Conservation (phyloP, 192 early-diverging fungal species). For the Ambispora gerdemannii region DNA sequence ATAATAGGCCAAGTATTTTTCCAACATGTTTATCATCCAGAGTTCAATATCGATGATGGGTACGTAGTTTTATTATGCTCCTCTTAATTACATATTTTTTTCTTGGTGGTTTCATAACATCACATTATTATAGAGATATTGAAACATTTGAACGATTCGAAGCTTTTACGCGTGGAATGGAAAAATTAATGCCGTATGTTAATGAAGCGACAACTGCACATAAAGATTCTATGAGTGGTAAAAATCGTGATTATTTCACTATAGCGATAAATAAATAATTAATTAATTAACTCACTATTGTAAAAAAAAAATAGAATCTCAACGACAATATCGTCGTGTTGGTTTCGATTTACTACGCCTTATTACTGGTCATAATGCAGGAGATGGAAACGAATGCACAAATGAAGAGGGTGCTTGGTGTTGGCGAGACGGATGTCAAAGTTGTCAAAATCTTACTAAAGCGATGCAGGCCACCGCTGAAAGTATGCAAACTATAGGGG, state of each 20-base stretch:
- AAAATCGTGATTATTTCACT: background rate
- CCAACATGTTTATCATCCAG: constrained; percentile 47
- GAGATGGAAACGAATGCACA: constrained; percentile 32
- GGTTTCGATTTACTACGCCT: constrained; percentile 37
- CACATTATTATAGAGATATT: constrained; percentile 33
- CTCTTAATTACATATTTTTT: background rate
- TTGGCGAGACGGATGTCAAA: constrained; percentile 44
- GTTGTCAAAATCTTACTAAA: constrained; percentile 45
- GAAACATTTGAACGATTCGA: constrained; percentile 39
- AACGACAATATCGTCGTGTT: constrained; percentile 38
- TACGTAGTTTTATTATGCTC: constrained; percentile 20
- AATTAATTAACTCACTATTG: background rate
- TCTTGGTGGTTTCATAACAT: background rate
- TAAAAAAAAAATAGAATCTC: constrained; percentile 30
- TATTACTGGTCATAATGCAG: constrained; percentile 39
- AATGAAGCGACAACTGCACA: constrained; percentile 37
- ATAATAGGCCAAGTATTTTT: constrained; percentile 42
- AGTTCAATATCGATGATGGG: constrained; percentile 47
- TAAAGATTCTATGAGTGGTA: constrained; percentile 39
- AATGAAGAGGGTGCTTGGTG: constrained; percentile 46
- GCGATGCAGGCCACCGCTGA: constrained; percentile 41
- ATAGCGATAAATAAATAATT: too few species aligned
- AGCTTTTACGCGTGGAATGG: constrained; percentile 37
- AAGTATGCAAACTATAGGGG: constrained; percentile 40
- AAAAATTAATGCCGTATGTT: constrained; percentile 41